phyloP scores from a whole-genome alignment of 73 alveolate genomes.

The Paramecium sonneborni region DNA sequence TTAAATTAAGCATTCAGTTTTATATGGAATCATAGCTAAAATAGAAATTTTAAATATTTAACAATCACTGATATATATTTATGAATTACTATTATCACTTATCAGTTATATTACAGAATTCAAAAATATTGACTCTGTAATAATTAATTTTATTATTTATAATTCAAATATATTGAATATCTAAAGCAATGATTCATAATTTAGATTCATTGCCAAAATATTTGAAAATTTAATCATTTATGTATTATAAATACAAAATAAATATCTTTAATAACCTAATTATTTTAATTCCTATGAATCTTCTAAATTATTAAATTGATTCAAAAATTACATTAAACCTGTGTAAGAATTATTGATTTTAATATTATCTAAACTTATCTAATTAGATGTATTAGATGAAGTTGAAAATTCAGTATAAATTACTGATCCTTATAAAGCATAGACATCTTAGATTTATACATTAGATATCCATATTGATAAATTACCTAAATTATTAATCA shows the following conservation, averaged over 20 bases:
- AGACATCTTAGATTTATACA: background rate
- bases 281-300: background rate
- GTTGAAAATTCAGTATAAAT: background rate
- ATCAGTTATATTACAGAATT: background rate
- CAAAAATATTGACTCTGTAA: background rate
- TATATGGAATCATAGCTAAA: background rate
- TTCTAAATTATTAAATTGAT: background rate
- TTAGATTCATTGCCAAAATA: background rate
- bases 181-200: background rate
- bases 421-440: background rate
- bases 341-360: background rate
- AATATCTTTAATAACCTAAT: background rate
- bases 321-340: background rate
- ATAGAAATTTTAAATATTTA: background rate
- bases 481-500: background rate
- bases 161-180: background rate
- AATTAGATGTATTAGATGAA: background rate
- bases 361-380: background rate
- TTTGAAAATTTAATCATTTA: background rate
- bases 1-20: background rate
- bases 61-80: background rate
- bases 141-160: background rate
- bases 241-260: background rate
- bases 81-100: background rate
- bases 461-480: background rate